Conservation (phyloP, 306 rosid species). For the Ceratonia siliqua region DNA sequence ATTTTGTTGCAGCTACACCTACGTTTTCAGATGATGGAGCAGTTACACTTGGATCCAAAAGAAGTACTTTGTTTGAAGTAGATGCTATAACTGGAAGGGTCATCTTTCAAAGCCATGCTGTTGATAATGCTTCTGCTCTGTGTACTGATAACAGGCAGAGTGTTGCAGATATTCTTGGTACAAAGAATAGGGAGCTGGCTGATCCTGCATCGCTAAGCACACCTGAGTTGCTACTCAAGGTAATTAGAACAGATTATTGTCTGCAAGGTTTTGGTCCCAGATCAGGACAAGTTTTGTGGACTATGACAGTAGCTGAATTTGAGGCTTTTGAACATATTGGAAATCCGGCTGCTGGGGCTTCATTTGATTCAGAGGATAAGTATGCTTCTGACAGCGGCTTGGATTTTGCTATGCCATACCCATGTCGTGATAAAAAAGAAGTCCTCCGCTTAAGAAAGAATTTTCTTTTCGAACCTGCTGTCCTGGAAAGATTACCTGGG, state of each 20-base stretch:
- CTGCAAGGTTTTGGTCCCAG: slow-evolving; percentile 48
- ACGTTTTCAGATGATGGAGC: slow-evolving; percentile 66
- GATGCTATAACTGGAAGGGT: slow-evolving; percentile 63
- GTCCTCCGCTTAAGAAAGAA: slow-evolving; percentile 51
- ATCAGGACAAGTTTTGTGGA: slow-evolving; percentile 65
- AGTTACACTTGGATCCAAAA: slow-evolving; percentile 71
- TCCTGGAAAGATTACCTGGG: slow-evolving; percentile 33
- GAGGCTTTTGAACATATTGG: slow-evolving; percentile 61
- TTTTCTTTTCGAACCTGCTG: slow-evolving; percentile 39
- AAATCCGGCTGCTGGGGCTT: slow-evolving; percentile 14
- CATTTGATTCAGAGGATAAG: slow-evolving; percentile 39
- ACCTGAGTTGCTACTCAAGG: slow-evolving; percentile 47
- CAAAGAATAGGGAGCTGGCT: slow-evolving; percentile 41
- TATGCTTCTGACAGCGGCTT: slow-evolving; percentile 42
- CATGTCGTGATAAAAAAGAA: slow-evolving; percentile 58
- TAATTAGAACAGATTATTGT: slow-evolving; percentile 71
- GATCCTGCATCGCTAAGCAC: slow-evolving; percentile 32
- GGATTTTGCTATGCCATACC: slow-evolving; percentile 60
- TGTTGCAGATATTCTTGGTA: slow-evolving; percentile 14
- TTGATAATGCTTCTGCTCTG: slow-evolving; percentile 38
- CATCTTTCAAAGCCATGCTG: slow-evolving; percentile 41
- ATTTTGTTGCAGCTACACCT: slow-evolving; percentile 61
- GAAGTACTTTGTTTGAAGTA: slow-evolving; percentile 60
- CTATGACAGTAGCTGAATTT: slow-evolving; percentile 62
- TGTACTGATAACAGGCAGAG: slow-evolving; percentile 32